Evolutionary conservation across 164 flowering plant species (phyloP), one percentile per base, ranked within the genome.

Genomic region (Annona cherimola): DNA sequence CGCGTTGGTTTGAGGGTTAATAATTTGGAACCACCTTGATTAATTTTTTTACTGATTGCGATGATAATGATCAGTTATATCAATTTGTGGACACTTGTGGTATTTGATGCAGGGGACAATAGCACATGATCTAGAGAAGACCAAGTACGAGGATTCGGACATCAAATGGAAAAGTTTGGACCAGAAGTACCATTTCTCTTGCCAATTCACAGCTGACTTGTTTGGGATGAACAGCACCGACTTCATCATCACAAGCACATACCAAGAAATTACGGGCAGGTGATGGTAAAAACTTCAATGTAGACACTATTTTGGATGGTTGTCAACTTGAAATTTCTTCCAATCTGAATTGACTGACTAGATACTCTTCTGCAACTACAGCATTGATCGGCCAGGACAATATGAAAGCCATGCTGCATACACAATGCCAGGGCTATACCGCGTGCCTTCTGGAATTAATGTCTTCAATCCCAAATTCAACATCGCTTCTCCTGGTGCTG

Each of bases 191-290:
- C 96, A 95, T 70, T 93, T 96, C 74, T 91, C 99, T 50, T 90
- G 97, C 74, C 99, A 95, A 77, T 93, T 93, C 78, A 91, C 96
- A 35, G 99, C 99, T 50, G 99, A 96, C 61, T 55, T 86, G 4
- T 81, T 96, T 16, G 84, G 98, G 14, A 96, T 96, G 99, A 96
- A 96, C 73, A 65, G 88, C 8, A 82, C 99, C 3, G 99, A 96
- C 83, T 96, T 96, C 76, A 80, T 96, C 83, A 93, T 96, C 76
- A 86, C 99, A 20, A 96, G 99, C 89, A 93, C 99, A 19, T 93
- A 76, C 68, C 99, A 96, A 78, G 99, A 96, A 87, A 93, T 96
- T 20, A 92, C 97, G 4, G 98, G 99, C 84, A 91, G 98, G 99
- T 87, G 35, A 71, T 81, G 60, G 19, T 26, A 18, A 5, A 55